Conservation (phyloP, 306 rosid genomes). For the Castanea crenata region DNA sequence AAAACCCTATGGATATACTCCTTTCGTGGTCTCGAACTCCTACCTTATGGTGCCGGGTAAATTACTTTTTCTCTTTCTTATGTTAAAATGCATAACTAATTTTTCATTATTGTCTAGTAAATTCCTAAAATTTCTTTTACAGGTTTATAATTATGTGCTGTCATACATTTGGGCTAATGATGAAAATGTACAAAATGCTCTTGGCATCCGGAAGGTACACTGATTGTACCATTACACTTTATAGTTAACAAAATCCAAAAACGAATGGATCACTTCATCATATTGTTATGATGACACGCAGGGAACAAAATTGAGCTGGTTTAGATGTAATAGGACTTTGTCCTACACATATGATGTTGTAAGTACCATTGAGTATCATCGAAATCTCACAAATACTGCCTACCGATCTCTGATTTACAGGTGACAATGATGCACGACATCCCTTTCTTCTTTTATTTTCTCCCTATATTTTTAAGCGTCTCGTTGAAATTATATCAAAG, state of each 20-base stretch:
- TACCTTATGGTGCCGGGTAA: slow-evolving; percentile 1
- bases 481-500: not conserved
- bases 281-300: not conserved
- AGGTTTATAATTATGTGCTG: slow-evolving; percentile 15
- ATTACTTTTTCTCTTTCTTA: not conserved
- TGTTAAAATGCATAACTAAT: not conserved
- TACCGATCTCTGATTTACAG: slow-evolving; percentile 34
- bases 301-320: slow-evolving; percentile 9
- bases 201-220: slow-evolving; percentile 20
- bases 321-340: slow-evolving; percentile 13
- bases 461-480: not conserved
- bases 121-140: not conserved
- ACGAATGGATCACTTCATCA: too few species aligned
- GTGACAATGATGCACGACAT: not conserved
- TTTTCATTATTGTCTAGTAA: too few species aligned
- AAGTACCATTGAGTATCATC: slow-evolving; percentile 10
- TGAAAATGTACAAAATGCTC: slow-evolving; percentile 25
- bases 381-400: not conserved
- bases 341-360: not conserved
- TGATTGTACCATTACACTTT: not conserved
- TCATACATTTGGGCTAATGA: slow-evolving; percentile 27
- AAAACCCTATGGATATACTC: not conserved
- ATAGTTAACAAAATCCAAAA: not conserved
- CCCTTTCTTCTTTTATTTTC: not conserved
- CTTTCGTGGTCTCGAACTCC: slow-evolving; percentile 5